Base-by-base conservation (phyloP, 495 filamentous ascomycete species). In the Neurospora africana region DNA sequence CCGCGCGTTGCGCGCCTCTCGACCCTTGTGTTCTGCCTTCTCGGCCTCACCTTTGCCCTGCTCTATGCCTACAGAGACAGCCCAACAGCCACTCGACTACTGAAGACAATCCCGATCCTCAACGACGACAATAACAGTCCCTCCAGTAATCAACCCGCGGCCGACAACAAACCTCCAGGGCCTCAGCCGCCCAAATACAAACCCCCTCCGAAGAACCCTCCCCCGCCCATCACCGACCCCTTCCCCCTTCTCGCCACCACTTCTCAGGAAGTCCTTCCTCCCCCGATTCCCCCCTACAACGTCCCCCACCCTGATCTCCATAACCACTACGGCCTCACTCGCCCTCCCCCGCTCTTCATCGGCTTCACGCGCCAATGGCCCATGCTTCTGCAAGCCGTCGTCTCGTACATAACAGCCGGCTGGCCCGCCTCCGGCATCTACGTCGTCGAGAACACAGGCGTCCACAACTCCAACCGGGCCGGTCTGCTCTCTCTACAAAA, bases 401-500 rank as follows among this genome's bases (percentile, higher is more conserved):
- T 88, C 17, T 83, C 81, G 19, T 89, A 89, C 74, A 82, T 89
- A 61, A 83, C 86, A 1, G 85, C 87, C 3, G 88, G 88, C 11
- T 89, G 88, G 88, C 88, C 88, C 3, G 77, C 87, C 3, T 78
- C 81, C 58, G 84, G 89, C 70, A 89, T 90, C 74, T 86, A 86
- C 69, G 83, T 90, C 10, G 78, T 90, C 70, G 88, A 90, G 71
- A 90, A 90, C 78, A 89, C 87, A 13, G 88, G 88, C 4, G 84
- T 84, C 58, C 87, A 89, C 79, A 79, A 86, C 44, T 82, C 84
- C 15, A 90, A 89, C 75, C 74, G 77, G 41, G 77, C 82, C 15
- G 85, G 86, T 0, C 78, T 81, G 35, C 78, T 89, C 2, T 82
- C 84, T 6, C 77, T 86, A 0, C 85, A 89, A 70, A 89, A 89